Conservation (phyloP, 371 early-diverging fungal genomes). For the Coemansia sp. region DNA sequence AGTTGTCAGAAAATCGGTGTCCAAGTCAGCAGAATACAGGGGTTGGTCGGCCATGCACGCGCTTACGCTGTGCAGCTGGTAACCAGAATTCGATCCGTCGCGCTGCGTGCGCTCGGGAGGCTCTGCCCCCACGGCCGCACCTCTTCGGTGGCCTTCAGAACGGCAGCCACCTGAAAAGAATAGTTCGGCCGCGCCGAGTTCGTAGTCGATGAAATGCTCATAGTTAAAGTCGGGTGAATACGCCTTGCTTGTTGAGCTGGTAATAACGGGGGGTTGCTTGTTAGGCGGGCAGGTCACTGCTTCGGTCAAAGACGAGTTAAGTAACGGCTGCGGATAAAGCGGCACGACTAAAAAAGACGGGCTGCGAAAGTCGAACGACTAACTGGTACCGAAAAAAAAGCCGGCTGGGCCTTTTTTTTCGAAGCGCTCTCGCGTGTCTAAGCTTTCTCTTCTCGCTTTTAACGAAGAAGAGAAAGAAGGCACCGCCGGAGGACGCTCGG, state of each 20-base stretch:
- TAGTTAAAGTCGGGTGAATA: conserved; percentile 3
- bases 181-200: conserved; percentile 7
- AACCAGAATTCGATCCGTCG: not conserved
- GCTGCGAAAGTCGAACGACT: not conserved
- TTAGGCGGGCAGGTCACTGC: conserved; percentile 12
- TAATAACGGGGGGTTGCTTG: not conserved
- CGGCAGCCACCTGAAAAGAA: conserved; percentile 48
- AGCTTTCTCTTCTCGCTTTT: conserved; percentile 5
- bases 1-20: conserved; percentile 22
- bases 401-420: not conserved
- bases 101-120: conserved; percentile 1
- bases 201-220: conserved; percentile 1
- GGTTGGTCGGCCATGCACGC: conserved; percentile 12
- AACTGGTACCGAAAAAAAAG: too few relatives aligned
- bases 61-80: conserved; percentile 12
- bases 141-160: conserved; percentile 34
- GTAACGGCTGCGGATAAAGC: conserved; percentile 5
- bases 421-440: not conserved
- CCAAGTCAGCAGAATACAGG: conserved; percentile 31
- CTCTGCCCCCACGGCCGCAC: not conserved
- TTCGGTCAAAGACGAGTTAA: not conserved
- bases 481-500: not conserved
- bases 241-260: not conserved
- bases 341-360: conserved; percentile 1
- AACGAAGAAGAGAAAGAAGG: conserved; percentile 2